Conservation (phyloP, 176 grass and related monocot genomes). For the Elaeis guineensis region DNA sequence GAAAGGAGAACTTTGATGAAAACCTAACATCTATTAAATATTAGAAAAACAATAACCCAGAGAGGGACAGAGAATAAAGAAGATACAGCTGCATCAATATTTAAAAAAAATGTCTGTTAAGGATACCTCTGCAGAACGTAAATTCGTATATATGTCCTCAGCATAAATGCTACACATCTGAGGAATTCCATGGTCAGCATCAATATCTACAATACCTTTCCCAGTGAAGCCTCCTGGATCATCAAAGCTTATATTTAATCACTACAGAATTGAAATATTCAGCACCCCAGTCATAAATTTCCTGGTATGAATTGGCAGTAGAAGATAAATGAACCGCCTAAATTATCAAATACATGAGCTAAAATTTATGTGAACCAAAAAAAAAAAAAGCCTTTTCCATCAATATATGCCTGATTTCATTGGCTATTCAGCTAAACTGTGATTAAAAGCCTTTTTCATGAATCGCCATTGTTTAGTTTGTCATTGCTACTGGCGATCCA, state of each 20-base stretch:
- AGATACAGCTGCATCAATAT: not conserved
- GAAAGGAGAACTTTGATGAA: too few species aligned
- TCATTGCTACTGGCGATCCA: not conserved
- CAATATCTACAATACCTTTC: slow-evolving; percentile 42
- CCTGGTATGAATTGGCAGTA: not conserved
- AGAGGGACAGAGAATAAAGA: not conserved
- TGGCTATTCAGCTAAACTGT: too few species aligned
- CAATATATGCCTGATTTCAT: too few species aligned
- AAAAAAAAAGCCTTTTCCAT: too few species aligned
- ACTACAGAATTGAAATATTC: not conserved
- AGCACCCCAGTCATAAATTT: not conserved
- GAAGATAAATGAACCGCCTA: too few species aligned
- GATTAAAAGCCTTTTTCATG: too few species aligned
- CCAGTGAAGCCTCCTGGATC: slow-evolving; percentile 27
- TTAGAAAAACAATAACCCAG: not conserved
- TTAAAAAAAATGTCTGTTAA: not conserved
- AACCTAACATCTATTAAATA: too few species aligned
- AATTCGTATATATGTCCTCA: slow-evolving; percentile 50
- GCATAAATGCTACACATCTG: slow-evolving; percentile 51
- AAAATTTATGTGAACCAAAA: too few species aligned
- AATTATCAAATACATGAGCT: too few species aligned
- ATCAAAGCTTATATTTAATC: slow-evolving; percentile 16
- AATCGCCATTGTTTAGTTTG: too few species aligned
- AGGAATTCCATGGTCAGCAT: slow-evolving; percentile 51
- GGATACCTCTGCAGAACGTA: slow-evolving; percentile 53